phyloP scores from a whole-genome alignment of 768 basidiomycete species.

The Sarcomyxa edulis region DNA sequence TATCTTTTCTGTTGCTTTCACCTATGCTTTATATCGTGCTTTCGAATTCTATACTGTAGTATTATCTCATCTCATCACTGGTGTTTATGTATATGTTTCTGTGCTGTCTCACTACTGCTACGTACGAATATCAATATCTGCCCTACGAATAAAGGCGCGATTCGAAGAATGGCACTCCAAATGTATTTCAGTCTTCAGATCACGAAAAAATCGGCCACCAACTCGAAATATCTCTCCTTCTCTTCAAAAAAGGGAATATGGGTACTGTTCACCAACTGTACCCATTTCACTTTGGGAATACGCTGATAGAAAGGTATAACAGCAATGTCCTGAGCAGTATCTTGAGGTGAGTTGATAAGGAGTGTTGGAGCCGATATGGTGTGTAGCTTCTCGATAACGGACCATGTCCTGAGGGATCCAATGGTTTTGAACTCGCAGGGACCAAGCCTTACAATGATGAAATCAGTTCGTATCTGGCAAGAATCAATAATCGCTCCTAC shows the following conservation, averaged over 20 bases:
- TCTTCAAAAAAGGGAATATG: conserved; percentile 42
- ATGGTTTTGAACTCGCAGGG: conserved; percentile 32
- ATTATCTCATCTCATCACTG: no score
- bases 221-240: conserved; percentile 26
- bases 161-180: no score
- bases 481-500: conserved; percentile 20
- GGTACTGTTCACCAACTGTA: conserved; percentile 34
- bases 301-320: conserved; percentile 30
- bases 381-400: conserved; percentile 35
- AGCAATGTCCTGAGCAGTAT: conserved; percentile 33
- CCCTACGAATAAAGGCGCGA: no score
- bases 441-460: conserved; percentile 25
- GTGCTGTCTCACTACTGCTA: no score
- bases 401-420: conserved; percentile 38
- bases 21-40: no score
- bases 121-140: no score
- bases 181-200: no score
- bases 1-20: no score
- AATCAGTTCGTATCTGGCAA: conserved; percentile 2
- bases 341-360: conserved; percentile 34
- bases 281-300: conserved; percentile 40
- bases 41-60: no score
- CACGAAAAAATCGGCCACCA: conserved; percentile 29
- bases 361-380: conserved; percentile 36
- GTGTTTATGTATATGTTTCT: no score